A percentile compares a stretch with the other conserved stretches of the same genome.
Conservation (phyloP, 768 basidiomycete genomes). For the Leucosporidium creatinivorum region DNA sequence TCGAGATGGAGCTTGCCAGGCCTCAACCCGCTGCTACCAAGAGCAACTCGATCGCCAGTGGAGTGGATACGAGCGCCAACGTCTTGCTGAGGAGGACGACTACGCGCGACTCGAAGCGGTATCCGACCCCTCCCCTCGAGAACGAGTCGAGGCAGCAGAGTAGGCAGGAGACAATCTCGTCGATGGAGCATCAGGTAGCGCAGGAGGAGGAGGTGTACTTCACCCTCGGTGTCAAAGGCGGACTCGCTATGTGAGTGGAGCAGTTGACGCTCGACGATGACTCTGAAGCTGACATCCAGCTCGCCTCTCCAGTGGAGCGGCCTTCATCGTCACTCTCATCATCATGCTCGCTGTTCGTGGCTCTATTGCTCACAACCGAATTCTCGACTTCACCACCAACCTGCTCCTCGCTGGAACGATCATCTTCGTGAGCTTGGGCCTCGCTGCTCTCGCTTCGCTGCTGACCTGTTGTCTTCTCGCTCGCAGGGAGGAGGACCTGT, state of each 20-base stretch:
- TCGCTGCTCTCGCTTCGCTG: background rate
- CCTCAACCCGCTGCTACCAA: background rate
- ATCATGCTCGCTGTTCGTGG: slow-evolving; percentile 31
- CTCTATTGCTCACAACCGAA: slow-evolving; percentile 21
- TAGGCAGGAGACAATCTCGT: too few relatives aligned
- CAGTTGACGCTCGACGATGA: too few relatives aligned
- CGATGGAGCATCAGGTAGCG: too few relatives aligned
- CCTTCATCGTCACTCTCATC: slow-evolving; percentile 20
- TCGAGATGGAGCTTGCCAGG: slow-evolving; percentile 4
- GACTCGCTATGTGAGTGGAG: background rate
- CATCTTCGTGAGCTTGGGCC: slow-evolving; percentile 9
- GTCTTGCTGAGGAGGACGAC: too few relatives aligned
- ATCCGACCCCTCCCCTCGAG: too few relatives aligned
- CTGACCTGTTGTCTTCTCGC: background rate
- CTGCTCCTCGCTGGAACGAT: slow-evolving; percentile 6
- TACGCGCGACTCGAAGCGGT: too few relatives aligned
- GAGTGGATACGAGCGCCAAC: too few relatives aligned
- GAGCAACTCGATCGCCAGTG: background rate
- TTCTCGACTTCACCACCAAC: slow-evolving; percentile 1
- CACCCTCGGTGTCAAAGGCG: background rate
- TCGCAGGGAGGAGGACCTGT: slow-evolving; percentile 53
- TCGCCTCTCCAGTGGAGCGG: slow-evolving; percentile 5
- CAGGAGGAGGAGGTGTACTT: background rate
- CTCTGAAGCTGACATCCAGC: too few relatives aligned
- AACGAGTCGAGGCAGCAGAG: too few relatives aligned